Evolutionary conservation across 2,329 filamentous ascomycete genomes (phyloP).

Genomic region (Cryphonectria naterciae): DNA sequence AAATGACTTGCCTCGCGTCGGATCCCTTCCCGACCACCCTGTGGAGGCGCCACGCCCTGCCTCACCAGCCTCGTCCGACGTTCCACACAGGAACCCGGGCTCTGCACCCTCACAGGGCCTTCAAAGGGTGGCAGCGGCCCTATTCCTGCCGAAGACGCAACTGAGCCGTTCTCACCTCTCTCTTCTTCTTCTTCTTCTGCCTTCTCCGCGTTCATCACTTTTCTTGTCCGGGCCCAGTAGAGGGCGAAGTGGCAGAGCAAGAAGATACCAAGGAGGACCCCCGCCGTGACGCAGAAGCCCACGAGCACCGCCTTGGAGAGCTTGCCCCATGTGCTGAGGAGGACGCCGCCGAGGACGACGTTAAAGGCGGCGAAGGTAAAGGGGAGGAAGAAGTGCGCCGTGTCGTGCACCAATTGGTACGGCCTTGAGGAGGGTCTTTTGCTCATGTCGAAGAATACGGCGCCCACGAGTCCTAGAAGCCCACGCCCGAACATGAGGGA

Average conservation of each 20-base stretch:
- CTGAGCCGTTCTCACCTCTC: not conserved
- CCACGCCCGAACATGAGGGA: constrained; percentile 14
- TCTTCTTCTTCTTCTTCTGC: no score
- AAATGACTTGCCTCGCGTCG: constrained; percentile 3
- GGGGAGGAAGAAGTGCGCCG: constrained; percentile 20
- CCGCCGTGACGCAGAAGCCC: constrained; percentile 17
- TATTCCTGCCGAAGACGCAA: not conserved
- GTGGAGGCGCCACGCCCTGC: not conserved
- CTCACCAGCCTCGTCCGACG: not conserved
- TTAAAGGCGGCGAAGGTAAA: constrained; percentile 18
- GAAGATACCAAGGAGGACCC: constrained; percentile 16
- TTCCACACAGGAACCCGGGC: not conserved
- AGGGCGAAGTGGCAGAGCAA: constrained; percentile 19
- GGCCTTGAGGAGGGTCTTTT: not conserved
- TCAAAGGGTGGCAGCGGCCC: not conserved
- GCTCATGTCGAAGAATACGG: constrained; percentile 8
- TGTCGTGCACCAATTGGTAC: constrained; percentile 16
- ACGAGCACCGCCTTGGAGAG: constrained; percentile 17
- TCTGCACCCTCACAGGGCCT: not conserved
- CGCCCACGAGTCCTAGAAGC: not conserved
- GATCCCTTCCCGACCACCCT: not conserved
- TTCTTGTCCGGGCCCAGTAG: constrained; percentile 15
- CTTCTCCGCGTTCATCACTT: not conserved
- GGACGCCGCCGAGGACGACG: constrained; percentile 10
- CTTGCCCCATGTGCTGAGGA: constrained; percentile 18